A percentile compares a stretch with the other conserved stretches of the same genome.
These are phyloP conservation scores for Aotearoamyces nothofagi DNA, from an alignment of 2,329 filamentous ascomycete species.

Conservation along the genomic window DNA sequence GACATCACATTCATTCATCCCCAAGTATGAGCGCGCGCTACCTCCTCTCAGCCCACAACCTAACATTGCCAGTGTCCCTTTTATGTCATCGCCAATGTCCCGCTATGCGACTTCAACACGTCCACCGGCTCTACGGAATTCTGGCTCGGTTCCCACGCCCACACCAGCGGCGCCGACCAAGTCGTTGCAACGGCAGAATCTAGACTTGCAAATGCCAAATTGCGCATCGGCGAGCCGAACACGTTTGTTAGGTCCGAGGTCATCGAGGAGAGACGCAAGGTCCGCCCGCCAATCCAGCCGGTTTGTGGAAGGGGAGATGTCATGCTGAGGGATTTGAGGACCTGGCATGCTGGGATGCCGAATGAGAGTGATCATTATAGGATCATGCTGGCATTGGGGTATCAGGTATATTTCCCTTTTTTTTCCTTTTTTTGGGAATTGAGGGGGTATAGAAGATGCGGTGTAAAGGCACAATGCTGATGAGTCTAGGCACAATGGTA, in stretches of 20 bases:
- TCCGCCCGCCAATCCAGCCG: constrained; percentile 32
- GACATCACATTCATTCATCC: constrained; percentile 23
- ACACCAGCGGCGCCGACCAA: constrained; percentile 19
- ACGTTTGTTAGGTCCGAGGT: constrained; percentile 24
- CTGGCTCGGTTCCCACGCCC: constrained; percentile 24
- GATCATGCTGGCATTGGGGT: constrained; percentile 39
- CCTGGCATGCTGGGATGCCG: constrained; percentile 51
- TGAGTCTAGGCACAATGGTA: constrained; percentile 15
- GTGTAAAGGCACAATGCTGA: no score
- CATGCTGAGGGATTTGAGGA: constrained; percentile 40
- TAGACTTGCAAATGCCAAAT: constrained; percentile 19
- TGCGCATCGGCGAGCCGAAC: constrained; percentile 35
- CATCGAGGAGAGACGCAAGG: constrained; percentile 22
- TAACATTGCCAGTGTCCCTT: constrained; percentile 17
- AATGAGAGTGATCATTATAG: constrained; percentile 33
- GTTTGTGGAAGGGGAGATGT: constrained; percentile 36
- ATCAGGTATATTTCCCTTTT: constrained; percentile 8
- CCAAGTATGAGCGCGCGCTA: constrained; percentile 6
- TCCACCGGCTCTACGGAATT: constrained; percentile 24
- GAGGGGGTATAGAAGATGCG: background rate
- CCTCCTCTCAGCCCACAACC: constrained; percentile 3
- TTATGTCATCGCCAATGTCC: constrained; percentile 24
- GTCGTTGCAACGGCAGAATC: constrained; percentile 12
- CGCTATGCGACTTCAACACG: constrained; percentile 20
- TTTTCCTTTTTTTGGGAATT: no score